Evolutionary conservation across 495 filamentous ascomycete genomes (phyloP), one percentile per base, ranked within the genome.

Genomic region (Penicillium verhagenii): DNA sequence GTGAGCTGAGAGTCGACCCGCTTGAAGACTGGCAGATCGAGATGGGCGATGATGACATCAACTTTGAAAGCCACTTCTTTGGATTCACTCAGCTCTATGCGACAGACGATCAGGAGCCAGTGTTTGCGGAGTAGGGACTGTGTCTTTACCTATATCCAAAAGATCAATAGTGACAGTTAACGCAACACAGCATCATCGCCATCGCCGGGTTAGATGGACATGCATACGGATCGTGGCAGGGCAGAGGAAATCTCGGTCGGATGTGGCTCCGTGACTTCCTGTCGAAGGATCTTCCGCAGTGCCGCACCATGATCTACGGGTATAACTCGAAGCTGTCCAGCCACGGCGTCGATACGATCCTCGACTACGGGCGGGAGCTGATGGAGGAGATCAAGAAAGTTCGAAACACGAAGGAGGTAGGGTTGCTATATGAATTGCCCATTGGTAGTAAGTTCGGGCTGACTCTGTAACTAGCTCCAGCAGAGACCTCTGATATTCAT

Each of bases 231-330:
- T 72, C 70, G 21, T 75, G 70, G 69, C 48, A 60, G 35, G 58
- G 61, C 19, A 66, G 63, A 54, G 65, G 58, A 11, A 49, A 54
- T 20, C n/a, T 52, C 23, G 23, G 57, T 8, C 54, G 54, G 2
- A 74, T 74, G 70, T 75, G 69, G 72, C 69, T 75, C 7, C 58
- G 60, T 10, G 68, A 75, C 52, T 71, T 67, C 52, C 59, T 75
- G 1, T 59, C 63, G 0, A 54, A 61, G 50, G 70, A 73, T 56
- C 23, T 73, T 19, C 53, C 58, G 1, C 57, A 56, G 21, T 64
- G 53, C 35, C 59, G 66, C 42, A 67, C 64, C 1, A 62, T 71
- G 46, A 72, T 71, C 18, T 72, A 72, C 48, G 72, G 72, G 11
- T 74, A 75, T 51, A 57, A 66, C 19, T 72, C 70, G 11, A 64